Percentiles rank a stretch among this genome's conserved stretches.
Conservation (phyloP, 2,329 filamentous ascomycete species). For the Stagonosporopsis cucurbitacearum region DNA sequence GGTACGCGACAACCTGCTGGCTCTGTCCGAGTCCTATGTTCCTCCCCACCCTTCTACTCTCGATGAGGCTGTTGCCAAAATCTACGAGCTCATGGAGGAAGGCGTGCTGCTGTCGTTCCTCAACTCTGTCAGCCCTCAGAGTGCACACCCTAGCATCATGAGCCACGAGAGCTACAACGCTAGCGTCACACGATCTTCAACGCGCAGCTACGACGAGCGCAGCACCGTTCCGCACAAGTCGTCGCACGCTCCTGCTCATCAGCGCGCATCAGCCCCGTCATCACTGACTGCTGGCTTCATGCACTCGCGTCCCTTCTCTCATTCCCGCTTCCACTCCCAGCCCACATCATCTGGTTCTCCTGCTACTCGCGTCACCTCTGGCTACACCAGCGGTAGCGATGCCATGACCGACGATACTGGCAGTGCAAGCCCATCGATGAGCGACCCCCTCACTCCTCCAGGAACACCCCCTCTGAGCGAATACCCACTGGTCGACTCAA, state of each 20-base stretch:
- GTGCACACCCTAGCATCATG: slow-evolving; percentile 49
- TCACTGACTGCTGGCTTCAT: slow-evolving; percentile 48
- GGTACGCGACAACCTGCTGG: slow-evolving; percentile 81
- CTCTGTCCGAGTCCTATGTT: slow-evolving; percentile 62
- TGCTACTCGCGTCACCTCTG: slow-evolving; percentile 37
- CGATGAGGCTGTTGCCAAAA: slow-evolving; percentile 82
- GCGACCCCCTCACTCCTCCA: slow-evolving; percentile 75
- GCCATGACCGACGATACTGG: slow-evolving; percentile 69
- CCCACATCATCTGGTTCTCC: slow-evolving; percentile 43
- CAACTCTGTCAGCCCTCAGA: slow-evolving; percentile 66
- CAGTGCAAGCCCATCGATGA: slow-evolving; percentile 55
- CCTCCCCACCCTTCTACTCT: slow-evolving; percentile 78
- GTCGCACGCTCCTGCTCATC: slow-evolving; percentile 41
- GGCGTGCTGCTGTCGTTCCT: slow-evolving; percentile 92
- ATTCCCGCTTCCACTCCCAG: slow-evolving; percentile 48
- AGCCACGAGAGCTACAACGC: slow-evolving; percentile 52
- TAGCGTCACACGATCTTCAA: slow-evolving; percentile 47
- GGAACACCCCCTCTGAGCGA: slow-evolving; percentile 73
- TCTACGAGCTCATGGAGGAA: slow-evolving; percentile 97
- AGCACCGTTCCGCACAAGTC: slow-evolving; percentile 38
- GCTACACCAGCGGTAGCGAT: slow-evolving; percentile 52
- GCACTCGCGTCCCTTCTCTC: slow-evolving; percentile 45
- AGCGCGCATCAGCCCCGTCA: slow-evolving; percentile 50
- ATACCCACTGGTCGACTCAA: slow-evolving; percentile 55
- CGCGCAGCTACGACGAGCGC: slow-evolving; percentile 52